phyloP scores from a whole-genome alignment of 169 alveolate species.

The Plasmodium blacklocki region DNA sequence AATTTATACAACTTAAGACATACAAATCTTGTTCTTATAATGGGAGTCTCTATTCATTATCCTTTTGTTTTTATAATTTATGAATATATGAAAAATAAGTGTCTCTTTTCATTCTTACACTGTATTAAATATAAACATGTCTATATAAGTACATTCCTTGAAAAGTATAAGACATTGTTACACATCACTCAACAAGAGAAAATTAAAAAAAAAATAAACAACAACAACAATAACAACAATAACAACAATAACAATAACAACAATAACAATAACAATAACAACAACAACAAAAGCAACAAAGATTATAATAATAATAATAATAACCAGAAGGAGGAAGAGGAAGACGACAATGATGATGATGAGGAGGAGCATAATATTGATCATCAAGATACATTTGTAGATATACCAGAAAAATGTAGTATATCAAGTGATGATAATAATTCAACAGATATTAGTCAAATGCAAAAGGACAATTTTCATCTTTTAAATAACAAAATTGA shows the following conservation, averaged over 20 bases:
- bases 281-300: not conserved
- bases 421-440: too few relatives aligned
- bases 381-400: too few relatives aligned
- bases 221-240: not conserved
- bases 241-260: not conserved
- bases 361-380: too few relatives aligned
- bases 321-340: not conserved
- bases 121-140: constrained; percentile 34
- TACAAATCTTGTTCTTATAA: constrained; percentile 61
- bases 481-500: not conserved
- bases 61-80: constrained; percentile 75
- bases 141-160: constrained; percentile 15
- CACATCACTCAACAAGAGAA: too few relatives aligned
- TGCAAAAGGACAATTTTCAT: too few relatives aligned
- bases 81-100: constrained; percentile 52
- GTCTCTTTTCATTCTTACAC: constrained; percentile 65
- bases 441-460: too few relatives aligned
- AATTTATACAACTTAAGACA: constrained; percentile 59
- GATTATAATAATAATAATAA: not conserved
- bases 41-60: constrained; percentile 72
- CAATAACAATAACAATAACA: not conserved
- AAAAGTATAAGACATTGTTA: not conserved
- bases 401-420: too few relatives aligned
- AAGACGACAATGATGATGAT: too few relatives aligned
- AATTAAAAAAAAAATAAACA: not conserved